Percentiles rank a stretch among this genome's conserved stretches.
These are phyloP conservation scores for Entomortierella parvispora DNA, from an alignment of 192 early-diverging fungal species.

Conservation along the genomic window DNA sequence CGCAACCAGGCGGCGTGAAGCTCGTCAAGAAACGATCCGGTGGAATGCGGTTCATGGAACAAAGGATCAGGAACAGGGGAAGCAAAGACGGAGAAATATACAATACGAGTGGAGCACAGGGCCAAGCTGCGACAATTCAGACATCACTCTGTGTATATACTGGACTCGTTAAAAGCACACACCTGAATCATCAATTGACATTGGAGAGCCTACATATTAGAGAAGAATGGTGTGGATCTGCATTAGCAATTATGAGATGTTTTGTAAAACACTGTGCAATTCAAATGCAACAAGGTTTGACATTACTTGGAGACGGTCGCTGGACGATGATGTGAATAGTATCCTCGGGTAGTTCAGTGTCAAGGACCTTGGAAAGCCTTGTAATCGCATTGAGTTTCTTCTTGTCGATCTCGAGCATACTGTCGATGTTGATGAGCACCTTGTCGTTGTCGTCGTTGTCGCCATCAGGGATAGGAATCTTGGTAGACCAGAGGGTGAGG, in stretches of 20 bases:
- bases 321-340: slow-evolving; percentile 1
- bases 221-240: too few species aligned
- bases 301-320: neutral
- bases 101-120: too few species aligned
- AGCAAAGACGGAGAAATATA: too few species aligned
- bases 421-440: neutral
- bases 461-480: neutral
- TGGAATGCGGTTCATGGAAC: too few species aligned
- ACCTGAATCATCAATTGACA: too few species aligned
- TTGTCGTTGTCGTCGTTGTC: neutral
- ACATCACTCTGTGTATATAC: too few species aligned
- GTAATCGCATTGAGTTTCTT: neutral
- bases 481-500: slow-evolving; percentile 7
- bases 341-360: neutral
- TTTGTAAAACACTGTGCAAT: neutral
- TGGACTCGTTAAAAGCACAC: too few species aligned
- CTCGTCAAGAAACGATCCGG: too few species aligned
- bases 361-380: neutral
- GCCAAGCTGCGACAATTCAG: too few species aligned
- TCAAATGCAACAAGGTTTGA: neutral
- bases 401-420: neutral
- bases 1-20: too few species aligned
- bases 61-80: too few species aligned
- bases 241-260: neutral
- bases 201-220: too few species aligned